phyloP scores from a whole-genome alignment of 768 basidiomycete genomes.

The Dioszegia hungarica region DNA sequence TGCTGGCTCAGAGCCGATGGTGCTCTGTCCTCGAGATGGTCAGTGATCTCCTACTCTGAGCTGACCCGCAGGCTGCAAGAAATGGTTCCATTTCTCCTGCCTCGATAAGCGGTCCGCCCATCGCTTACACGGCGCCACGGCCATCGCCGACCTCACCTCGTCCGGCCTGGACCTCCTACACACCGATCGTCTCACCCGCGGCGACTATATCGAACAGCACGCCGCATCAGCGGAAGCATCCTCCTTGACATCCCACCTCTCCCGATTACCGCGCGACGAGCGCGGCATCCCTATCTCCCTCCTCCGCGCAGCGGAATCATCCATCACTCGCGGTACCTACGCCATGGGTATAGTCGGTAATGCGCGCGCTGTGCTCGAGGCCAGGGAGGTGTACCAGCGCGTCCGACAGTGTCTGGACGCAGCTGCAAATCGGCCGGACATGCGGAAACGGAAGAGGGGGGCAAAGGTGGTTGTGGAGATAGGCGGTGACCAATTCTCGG shows the following conservation, averaged over 20 bases:
- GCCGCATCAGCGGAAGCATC: not conserved
- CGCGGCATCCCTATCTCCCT: slow-evolving; percentile 1
- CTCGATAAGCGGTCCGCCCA: not conserved
- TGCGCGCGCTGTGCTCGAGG: slow-evolving; percentile 12
- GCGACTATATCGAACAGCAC: not conserved
- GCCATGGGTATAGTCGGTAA: slow-evolving; percentile 21
- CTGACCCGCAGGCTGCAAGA: slow-evolving; percentile 25
- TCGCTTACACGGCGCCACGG: not conserved
- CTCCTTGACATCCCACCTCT: not conserved
- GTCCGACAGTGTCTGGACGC: too few relatives aligned
- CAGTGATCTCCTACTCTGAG: not conserved
- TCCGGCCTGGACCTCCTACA: slow-evolving; percentile 12
- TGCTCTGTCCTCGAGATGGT: slow-evolving; percentile 10
- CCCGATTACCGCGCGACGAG: not conserved
- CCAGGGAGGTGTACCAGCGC: slow-evolving; percentile 19
- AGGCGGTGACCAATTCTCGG: not conserved
- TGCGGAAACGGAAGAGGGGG: not conserved
- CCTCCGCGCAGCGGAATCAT: slow-evolving; percentile 3
- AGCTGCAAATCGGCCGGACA: too few relatives aligned
- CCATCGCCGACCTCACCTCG: not conserved
- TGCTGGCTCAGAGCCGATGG: slow-evolving; percentile 1
- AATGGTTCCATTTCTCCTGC: slow-evolving; percentile 27
- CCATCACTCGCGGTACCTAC: slow-evolving; percentile 13
- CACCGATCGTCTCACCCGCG: not conserved
- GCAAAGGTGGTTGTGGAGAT: too few relatives aligned